These are phyloP conservation scores for Hymenoscyphus infarciens DNA, from an alignment of 2,329 filamentous ascomycete species.

Conservation along the genomic window DNA sequence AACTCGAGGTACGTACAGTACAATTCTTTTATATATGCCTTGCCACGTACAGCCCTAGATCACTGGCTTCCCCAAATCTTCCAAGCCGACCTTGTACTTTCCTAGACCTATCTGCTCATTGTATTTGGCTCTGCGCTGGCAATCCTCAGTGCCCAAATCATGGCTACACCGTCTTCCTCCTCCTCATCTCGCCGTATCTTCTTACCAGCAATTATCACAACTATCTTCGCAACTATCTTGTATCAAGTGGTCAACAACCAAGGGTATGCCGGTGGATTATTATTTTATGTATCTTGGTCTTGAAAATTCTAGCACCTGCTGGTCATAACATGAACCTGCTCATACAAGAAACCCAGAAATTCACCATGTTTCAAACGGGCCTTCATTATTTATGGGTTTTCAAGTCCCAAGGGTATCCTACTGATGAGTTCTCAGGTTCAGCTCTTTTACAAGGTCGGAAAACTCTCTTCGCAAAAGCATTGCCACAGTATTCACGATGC, in stretches of 20 bases:
- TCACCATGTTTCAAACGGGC: not conserved
- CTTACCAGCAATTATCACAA: constrained; percentile 15
- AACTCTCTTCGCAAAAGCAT: not conserved
- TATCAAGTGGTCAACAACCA: constrained; percentile 20
- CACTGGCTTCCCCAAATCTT: too few species aligned
- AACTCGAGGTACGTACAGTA: constrained; percentile 2
- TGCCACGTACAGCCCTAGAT: too few species aligned
- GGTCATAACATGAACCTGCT: too few species aligned
- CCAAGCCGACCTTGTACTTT: too few species aligned
- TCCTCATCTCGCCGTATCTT: not conserved
- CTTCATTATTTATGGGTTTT: not conserved
- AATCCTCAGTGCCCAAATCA: not conserved
- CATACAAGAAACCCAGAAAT: too few species aligned
- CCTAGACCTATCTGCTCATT: too few species aligned
- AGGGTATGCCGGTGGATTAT: constrained; percentile 23
- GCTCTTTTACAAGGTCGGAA: constrained; percentile 3
- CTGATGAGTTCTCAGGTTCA: constrained; percentile 5
- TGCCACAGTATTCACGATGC: constrained; percentile 45
- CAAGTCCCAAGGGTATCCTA: not conserved
- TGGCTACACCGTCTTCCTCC: not conserved
- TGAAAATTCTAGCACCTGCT: not conserved
- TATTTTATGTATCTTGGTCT: not conserved
- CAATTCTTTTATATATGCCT: not conserved
- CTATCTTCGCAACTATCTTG: constrained; percentile 20
- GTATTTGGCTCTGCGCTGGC: not conserved